Evolutionary conservation across 2,329 filamentous ascomycete species (phyloP), one percentile per base, ranked within the genome.

Genomic region (Zasmidium citrigriseum): DNA sequence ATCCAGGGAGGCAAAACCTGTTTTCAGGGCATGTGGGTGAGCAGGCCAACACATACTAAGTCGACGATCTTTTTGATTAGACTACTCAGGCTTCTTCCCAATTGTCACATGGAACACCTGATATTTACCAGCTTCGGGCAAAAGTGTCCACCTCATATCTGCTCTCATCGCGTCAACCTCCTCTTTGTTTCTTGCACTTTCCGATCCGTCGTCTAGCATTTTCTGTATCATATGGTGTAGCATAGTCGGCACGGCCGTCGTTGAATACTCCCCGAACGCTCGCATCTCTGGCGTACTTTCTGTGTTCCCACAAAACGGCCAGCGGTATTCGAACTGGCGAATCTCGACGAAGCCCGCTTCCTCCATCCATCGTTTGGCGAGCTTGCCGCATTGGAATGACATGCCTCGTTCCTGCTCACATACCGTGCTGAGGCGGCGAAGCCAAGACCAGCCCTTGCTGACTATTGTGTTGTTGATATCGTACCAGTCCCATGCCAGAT

Each of bases 261-360:
- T 48, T 47, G 52, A 52, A 14, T 47, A 59, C 12, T 49, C 47
- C 20, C 53, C 59, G 46, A 57, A 54, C 24, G 49, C 59, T 21
- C 57, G 44, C 57, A 59, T 55, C 23, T 57, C 54, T 16, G 45
- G 14, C 29, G 49, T 59, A 16, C 21, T 11, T 21, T 59, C 53
- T 11, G 55, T 41, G 20, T 52, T 14, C 14, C 55, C 49, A 25
- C 56, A 50, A 11, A 45, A 57, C 0, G 59, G 54, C 9, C 44
- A 52, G 7, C 14, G n/a, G 23, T 62, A 59, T n/a, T 41, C 16
- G 24, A 57, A 52, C 1, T 49, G 46, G 20, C 54, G 59, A 4
- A 62, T 49, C 20, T 62, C 52, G 9, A 48, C 53, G 22, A 59
- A 62, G 3, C 59, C 55, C 11, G 52, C 55, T n/a, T 58, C 59